Base-by-base conservation (phyloP, 2,329 filamentous ascomycete species). In the Neobulgaria alba region DNA sequence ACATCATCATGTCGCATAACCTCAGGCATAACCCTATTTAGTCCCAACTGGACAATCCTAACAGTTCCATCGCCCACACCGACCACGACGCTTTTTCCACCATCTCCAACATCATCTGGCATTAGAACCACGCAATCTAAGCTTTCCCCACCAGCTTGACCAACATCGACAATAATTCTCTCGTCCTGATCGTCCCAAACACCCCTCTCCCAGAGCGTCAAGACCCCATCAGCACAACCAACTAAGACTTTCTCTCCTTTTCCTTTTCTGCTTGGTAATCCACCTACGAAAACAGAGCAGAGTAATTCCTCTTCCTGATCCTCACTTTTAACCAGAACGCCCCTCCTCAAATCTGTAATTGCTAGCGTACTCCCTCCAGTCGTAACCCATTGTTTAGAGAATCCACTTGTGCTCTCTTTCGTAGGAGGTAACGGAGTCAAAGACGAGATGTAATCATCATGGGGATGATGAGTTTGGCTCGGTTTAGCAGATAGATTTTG, bases 111-210 rank as follows among this genome's bases (percentile, higher is more conserved):
- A 14, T 75, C 76, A 23, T 82, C 76, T 0, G 88, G 87, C 14
- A 92, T 68, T 38, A 82, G 63, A 1, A 77, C 71, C 45, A 95
- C 67, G n/a, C 79, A 74, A 57, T 96, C 90, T 31, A 95, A 66
- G 45, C 84, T 86, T 61, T 93, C 88, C 33, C 77, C 85, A 7
- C 77, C 82, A 15, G 62, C 65, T 51, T 65, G 71, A 14, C 70
- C 73, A 8, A 69, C 67, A 50, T 87, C 80, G 7, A 95, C 77
- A 36, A 84, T 77, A 54, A 95, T 84, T 38, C 88, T 76, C 64
- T 94, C 88, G 53, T 93, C 85, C 60, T 95, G 87, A 60, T 96
- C 90, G 57, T 94, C 89, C 90, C 92, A 96, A 1, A 85, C 78
- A 1, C 90, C 90, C 15, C 82, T 83, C 62, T 98, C 90, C 89